These are phyloP conservation scores for Elaeis guineensis DNA, from an alignment of 176 grass and related monocot genomes.

Conservation along the genomic window DNA sequence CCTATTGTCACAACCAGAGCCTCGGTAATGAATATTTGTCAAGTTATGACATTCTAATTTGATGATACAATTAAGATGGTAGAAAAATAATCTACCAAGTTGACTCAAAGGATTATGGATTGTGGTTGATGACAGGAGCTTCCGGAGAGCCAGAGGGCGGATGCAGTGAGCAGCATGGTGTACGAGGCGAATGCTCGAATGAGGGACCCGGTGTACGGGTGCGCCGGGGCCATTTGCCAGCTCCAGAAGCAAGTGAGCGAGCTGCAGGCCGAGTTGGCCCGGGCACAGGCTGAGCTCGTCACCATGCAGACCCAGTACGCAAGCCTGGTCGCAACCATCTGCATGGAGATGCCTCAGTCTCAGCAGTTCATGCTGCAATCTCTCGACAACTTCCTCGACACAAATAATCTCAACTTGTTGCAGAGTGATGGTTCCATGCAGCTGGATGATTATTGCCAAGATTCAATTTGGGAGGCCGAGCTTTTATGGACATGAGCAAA, in stretches of 20 bases:
- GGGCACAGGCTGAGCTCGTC: conserved; percentile 65
- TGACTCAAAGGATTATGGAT: too few relatives aligned
- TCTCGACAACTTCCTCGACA: too few relatives aligned
- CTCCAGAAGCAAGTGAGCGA: conserved; percentile 83
- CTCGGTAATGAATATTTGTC: too few relatives aligned
- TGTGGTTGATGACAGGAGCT: conserved; percentile 41
- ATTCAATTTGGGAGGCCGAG: conserved; percentile 60
- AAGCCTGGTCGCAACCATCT: conserved; percentile 65
- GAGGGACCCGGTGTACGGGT: conserved; percentile 85
- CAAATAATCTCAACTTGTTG: background rate
- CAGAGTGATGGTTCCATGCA: background rate
- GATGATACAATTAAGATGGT: too few relatives aligned
- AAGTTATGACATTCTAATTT: too few relatives aligned
- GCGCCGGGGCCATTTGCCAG: conserved; percentile 80
- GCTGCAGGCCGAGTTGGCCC: conserved; percentile 75
- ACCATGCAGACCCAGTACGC: conserved; percentile 47
- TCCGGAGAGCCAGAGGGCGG: conserved; percentile 67
- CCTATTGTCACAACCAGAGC: too few relatives aligned
- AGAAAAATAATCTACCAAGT: too few relatives aligned
- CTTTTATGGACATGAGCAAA: conserved; percentile 48
- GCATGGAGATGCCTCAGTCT: conserved; percentile 44
- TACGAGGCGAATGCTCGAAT: conserved; percentile 79
- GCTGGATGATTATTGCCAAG: conserved; percentile 18
- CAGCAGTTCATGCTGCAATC: background rate
- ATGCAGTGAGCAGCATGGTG: conserved; percentile 97